Evolutionary conservation across 1,139 yeast species (phyloP).

Genomic region (Taphrina sp.): DNA sequence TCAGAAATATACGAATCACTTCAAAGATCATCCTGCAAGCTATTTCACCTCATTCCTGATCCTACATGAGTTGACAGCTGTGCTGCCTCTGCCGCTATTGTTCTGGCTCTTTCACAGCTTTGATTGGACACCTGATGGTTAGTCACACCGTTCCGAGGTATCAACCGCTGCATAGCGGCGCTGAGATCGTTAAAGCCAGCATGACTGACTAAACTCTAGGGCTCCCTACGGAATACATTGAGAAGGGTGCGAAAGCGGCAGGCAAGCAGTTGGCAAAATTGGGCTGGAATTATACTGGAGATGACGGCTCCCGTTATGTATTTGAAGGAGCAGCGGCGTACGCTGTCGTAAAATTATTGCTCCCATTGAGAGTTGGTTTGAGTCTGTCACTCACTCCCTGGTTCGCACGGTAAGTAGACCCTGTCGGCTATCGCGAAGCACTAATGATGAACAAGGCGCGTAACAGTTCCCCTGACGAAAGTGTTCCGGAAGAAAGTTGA

Average conservation of each 20-base stretch:
- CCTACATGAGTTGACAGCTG: conserved; percentile 31
- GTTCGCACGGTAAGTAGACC: conserved; percentile 20
- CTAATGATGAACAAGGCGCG: conserved; percentile 4
- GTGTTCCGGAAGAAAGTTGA: conserved; percentile 9
- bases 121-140: conserved; percentile 31
- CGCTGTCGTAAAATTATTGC: conserved; percentile 24
- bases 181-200: no score
- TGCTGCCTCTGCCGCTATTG: conserved; percentile 26
- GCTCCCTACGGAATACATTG: conserved; percentile 20
- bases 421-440: neutral
- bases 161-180: no score
- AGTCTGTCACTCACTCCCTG: conserved; percentile 24
- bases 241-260: conserved; percentile 26
- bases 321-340: conserved; percentile 33
- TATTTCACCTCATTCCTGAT: conserved; percentile 26
- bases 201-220: conserved; percentile 11
- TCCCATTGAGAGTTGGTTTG: conserved; percentile 18
- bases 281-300: conserved; percentile 20
- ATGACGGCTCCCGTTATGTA: conserved; percentile 26
- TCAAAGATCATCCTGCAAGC: conserved; percentile 24
- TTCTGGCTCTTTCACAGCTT: conserved; percentile 32
- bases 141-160: no score
- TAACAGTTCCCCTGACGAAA: conserved; percentile 18
- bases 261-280: conserved; percentile 26
- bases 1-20: conserved; percentile 16